These are phyloP conservation scores for Dendrocalamus latiflorus DNA, from an alignment of 202 grass and related monocot genomes.

Conservation along the genomic window DNA sequence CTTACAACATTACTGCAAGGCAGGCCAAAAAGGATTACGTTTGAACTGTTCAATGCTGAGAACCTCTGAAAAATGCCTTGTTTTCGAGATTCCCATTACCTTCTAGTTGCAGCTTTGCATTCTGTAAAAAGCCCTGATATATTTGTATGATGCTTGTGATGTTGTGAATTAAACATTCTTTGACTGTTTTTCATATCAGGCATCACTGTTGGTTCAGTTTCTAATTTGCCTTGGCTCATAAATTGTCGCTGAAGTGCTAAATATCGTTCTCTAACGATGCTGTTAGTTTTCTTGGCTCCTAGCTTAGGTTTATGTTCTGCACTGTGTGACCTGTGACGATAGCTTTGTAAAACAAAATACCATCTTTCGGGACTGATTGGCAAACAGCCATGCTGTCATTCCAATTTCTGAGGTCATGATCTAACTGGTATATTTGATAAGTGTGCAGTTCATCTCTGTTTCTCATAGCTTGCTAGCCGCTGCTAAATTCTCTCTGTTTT, in stretches of 20 bases:
- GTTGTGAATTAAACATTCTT: not conserved
- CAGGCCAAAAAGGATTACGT: not conserved
- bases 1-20: not conserved
- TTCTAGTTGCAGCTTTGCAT: not conserved
- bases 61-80: not conserved
- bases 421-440: not conserved
- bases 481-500: too few species aligned
- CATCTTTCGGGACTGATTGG: constrained; percentile 19
- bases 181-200: not conserved
- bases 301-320: not conserved
- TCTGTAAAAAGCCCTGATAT: not conserved
- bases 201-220: not conserved
- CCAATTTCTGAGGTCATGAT: too few species aligned
- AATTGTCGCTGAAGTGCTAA: not conserved
- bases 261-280: not conserved
- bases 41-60: not conserved
- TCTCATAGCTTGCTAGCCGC: too few species aligned
- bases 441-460: not conserved
- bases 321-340: not conserved
- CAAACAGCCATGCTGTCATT: not conserved
- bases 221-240: not conserved
- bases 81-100: not conserved
- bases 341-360: not conserved
- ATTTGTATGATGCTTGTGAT: not conserved
- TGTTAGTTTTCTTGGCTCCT: not conserved